These are phyloP conservation scores for Tricholoma saponaceum DNA, from an alignment of 768 basidiomycete species.

Conservation along the genomic window DNA sequence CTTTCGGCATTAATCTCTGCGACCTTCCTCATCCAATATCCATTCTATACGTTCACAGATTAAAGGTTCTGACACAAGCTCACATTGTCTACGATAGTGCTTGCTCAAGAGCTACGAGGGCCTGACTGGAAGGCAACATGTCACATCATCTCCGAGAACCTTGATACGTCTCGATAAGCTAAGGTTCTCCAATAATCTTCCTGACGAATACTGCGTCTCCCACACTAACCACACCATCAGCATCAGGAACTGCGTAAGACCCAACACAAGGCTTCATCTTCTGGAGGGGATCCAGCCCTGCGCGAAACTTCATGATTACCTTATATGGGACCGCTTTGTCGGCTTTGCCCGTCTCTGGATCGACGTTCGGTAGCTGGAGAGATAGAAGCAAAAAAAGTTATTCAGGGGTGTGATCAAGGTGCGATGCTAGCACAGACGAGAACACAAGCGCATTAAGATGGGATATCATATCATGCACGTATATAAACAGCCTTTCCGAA, in stretches of 20 bases:
- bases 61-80: no score
- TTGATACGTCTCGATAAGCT: no score
- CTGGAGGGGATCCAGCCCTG: constrained; percentile 52
- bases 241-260: constrained; percentile 7
- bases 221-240: constrained; percentile 49
- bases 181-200: constrained; percentile 28
- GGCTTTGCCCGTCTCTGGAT: constrained; percentile 55
- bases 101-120: no score
- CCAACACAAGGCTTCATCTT: background rate
- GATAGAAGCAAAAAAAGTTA: background rate
- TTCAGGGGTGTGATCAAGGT: constrained; percentile 1
- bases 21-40: no score
- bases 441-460: background rate
- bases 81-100: no score
- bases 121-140: no score
- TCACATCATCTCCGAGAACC: no score
- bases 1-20: no score
- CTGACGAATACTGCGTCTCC: constrained; percentile 57
- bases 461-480: no score
- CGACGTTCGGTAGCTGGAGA: constrained; percentile 70
- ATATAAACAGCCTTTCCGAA: no score
- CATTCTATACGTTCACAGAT: no score
- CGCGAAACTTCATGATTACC: constrained; percentile 68
- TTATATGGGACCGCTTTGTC: constrained; percentile 76
- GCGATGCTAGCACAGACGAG: background rate